Conservation (phyloP, 1,284 basidiomycete genomes). For the Rhizoctonia solani region DNA sequence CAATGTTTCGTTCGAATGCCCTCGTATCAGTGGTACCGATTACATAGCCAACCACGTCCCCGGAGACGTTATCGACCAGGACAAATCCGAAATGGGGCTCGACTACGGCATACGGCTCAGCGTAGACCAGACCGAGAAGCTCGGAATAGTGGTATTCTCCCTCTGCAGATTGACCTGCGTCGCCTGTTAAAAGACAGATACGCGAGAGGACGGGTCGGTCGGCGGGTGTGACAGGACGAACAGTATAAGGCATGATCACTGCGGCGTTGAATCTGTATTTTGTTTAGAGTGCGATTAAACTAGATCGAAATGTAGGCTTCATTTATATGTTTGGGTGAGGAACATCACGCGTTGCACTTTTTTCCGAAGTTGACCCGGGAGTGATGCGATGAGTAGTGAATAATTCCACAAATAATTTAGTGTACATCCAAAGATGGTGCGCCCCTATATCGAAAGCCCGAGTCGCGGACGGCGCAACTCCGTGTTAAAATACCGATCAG, state of each 20-base stretch:
- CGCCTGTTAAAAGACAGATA: slow-evolving; percentile 73
- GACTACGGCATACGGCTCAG: slow-evolving; percentile 69
- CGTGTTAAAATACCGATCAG: too few species aligned
- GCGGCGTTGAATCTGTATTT: background rate
- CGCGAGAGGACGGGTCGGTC: slow-evolving; percentile 63
- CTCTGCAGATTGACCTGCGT: slow-evolving; percentile 69
- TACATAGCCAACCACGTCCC: slow-evolving; percentile 52
- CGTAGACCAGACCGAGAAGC: slow-evolving; percentile 69
- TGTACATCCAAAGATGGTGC: background rate
- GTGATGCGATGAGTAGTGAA: slow-evolving; percentile 16
- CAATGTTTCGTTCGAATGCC: slow-evolving; percentile 56
- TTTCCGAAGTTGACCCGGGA: slow-evolving; percentile 15
- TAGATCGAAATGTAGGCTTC: background rate
- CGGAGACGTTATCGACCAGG: slow-evolving; percentile 44
- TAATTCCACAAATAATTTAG: slow-evolving; percentile 32
- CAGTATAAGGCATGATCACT: slow-evolving; percentile 42
- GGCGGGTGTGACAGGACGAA: slow-evolving; percentile 58
- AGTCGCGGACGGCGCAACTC: too few species aligned
- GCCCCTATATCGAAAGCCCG: background rate
- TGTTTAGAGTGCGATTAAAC: background rate
- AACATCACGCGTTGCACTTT: background rate
- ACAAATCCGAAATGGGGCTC: slow-evolving; percentile 72
- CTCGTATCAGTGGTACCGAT: slow-evolving; percentile 64
- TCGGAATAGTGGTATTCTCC: slow-evolving; percentile 61
- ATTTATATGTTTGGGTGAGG: background rate